phyloP scores from a whole-genome alignment of 768 basidiomycete species.

The Lepiota venenata region DNA sequence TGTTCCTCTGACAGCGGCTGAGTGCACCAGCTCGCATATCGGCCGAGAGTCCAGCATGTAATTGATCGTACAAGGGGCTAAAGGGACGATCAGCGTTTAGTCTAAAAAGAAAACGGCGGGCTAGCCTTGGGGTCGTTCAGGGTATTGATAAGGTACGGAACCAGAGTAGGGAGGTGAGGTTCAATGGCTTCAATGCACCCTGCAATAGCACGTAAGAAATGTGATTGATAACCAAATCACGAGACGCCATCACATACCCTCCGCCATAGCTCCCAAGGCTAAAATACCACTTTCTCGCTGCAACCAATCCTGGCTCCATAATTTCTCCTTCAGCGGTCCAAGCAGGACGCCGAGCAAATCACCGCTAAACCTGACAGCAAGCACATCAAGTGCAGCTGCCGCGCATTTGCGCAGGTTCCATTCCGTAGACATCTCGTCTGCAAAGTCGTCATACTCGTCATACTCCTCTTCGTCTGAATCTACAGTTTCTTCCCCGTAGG shows the following conservation, averaged over 20 bases:
- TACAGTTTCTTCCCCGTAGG: conserved; percentile 77
- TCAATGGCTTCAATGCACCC: conserved; percentile 97
- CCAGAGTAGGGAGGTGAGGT: conserved; percentile 88
- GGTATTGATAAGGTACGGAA: conserved; percentile 90
- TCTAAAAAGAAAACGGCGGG: conserved; percentile 9
- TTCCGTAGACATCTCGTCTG: conserved; percentile 95
- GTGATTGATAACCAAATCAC: background rate
- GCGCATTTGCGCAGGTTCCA: conserved; percentile 99
- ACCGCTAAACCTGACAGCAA: conserved; percentile 89
- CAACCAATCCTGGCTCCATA: conserved; percentile 92
- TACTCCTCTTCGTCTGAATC: conserved; percentile 89
- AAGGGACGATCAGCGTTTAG: conserved; percentile 13
- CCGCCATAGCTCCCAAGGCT: conserved; percentile 96
- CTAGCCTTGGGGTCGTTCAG: conserved; percentile 88
- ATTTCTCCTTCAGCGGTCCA: conserved; percentile 85
- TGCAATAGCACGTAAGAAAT: conserved; percentile 26
- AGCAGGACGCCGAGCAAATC: conserved; percentile 88
- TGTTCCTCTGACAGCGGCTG: conserved; percentile 81
- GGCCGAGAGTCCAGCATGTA: conserved; percentile 98
- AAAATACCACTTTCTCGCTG: conserved; percentile 94
- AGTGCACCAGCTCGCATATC: conserved; percentile 98
- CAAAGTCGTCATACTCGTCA: conserved; percentile 87
- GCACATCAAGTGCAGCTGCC: conserved; percentile 94
- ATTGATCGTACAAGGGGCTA: conserved; percentile 97
- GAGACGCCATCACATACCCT: conserved; percentile 55